A percentile compares a stretch with the other conserved stretches of the same genome.
Evolutionary conservation across 352 stramenopile species (phyloP).

Genomic region (Pythium aquatile): DNA sequence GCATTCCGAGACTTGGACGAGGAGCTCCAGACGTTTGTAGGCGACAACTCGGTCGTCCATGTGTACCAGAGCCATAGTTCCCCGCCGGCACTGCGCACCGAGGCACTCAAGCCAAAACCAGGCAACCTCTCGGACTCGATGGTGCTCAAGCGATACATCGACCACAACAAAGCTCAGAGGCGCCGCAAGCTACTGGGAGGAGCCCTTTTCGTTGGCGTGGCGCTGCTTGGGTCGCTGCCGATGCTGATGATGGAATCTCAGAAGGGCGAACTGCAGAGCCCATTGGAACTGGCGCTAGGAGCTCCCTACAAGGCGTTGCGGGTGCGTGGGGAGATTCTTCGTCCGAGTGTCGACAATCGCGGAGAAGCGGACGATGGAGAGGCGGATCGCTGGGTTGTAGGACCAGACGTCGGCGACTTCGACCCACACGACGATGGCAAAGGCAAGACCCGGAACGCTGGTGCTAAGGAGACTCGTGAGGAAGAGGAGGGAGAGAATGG

Average conservation of each 20-base stretch:
- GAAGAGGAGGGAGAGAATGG: not conserved
- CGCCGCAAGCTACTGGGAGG: slow-evolving; percentile 24
- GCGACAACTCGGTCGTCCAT: slow-evolving; percentile 7
- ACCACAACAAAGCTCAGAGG: slow-evolving; percentile 23
- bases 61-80: slow-evolving; percentile 26
- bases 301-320: slow-evolving; percentile 25
- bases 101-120: not conserved
- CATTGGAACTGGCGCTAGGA: slow-evolving; percentile 18
- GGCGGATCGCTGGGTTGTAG: not conserved
- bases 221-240: slow-evolving; percentile 19
- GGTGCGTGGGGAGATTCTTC: not conserved
- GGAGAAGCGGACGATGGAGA: not conserved
- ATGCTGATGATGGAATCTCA: slow-evolving; percentile 18
- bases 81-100: slow-evolving; percentile 6
- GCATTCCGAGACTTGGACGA: slow-evolving; percentile 31
- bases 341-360: not conserved
- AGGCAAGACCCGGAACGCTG: not conserved
- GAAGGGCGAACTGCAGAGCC: not conserved
- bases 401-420: slow-evolving; percentile 17
- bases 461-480: not conserved
- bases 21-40: slow-evolving; percentile 21
- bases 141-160: slow-evolving; percentile 24
- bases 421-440: slow-evolving; percentile 8
- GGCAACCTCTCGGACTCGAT: slow-evolving; percentile 20
- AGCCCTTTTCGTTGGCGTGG: slow-evolving; percentile 18